phyloP scores from a whole-genome alignment of 768 basidiomycete genomes.

The Mycena capillaripes region DNA sequence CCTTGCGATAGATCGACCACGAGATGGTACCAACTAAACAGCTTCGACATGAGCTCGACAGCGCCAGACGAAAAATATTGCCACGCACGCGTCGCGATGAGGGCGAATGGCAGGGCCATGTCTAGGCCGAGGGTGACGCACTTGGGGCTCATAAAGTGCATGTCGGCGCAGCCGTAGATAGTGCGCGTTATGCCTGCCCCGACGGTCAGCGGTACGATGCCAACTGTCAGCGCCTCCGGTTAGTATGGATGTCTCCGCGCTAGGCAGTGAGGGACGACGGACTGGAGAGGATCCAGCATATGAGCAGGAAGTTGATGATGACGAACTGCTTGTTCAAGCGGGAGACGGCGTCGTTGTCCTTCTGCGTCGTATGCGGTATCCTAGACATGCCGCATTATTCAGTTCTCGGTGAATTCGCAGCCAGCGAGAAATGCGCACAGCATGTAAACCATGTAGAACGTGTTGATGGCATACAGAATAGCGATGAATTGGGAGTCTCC shows the following conservation, averaged over 20 bases:
- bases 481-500: slow-evolving; percentile 35
- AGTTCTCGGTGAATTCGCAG: neutral
- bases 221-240: neutral
- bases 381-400: neutral
- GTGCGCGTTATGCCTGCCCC: neutral
- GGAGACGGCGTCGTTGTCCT: slow-evolving; percentile 26
- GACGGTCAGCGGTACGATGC: slow-evolving; percentile 29
- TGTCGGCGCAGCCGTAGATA: slow-evolving; percentile 3
- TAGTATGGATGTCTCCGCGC: too few relatives aligned
- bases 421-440: slow-evolving; percentile 13
- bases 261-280: neutral
- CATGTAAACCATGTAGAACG: slow-evolving; percentile 31
- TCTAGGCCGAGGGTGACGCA: slow-evolving; percentile 31
- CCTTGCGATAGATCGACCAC: slow-evolving; percentile 9
- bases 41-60: neutral
- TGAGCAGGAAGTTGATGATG: slow-evolving; percentile 30
- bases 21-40: slow-evolving; percentile 14
- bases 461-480: slow-evolving; percentile 22
- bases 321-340: slow-evolving; percentile 35
- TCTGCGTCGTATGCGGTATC: slow-evolving; percentile 21
- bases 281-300: slow-evolving; percentile 33
- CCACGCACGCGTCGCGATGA: slow-evolving; percentile 28
- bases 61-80: neutral
- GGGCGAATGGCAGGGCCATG: slow-evolving; percentile 22
- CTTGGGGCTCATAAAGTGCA: slow-evolving; percentile 11